Base-by-base conservation (phyloP, 1,284 basidiomycete species). In the Mycosarcoma maydis region DNA sequence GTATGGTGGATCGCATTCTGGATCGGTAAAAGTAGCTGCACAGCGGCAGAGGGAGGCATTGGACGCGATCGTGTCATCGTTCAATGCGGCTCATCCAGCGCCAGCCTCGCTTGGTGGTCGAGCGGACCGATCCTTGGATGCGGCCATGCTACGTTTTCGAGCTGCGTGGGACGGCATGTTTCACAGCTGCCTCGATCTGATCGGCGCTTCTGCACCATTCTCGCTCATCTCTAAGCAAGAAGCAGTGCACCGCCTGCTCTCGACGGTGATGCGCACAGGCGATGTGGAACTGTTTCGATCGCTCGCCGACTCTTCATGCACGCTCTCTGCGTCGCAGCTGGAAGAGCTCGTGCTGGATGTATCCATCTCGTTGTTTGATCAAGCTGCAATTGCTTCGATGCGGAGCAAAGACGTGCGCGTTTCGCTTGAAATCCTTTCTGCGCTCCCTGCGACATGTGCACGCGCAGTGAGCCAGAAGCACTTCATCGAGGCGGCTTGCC, bases 401-500 rank as follows among this genome's bases (percentile, higher is more conserved):
- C 32, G 67, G 8, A 44, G 23, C 20, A 59, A 56, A 22, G 47
- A 65, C 11, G 44, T 72, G 4, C 49, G 54, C 3, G 39, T 65
- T 1, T 55, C 69, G 7, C 34, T 53, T 11, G 56, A 68, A 6
- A 32, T 68, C 10, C 64, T 68, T 3, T 47, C 49, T 2, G 47
- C 58, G 2, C 48, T 62, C 0, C 42, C 64, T 2, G 16, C 36
- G 4, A 36, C 27, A 3, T 44, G 52, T 1, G 1, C 37, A 1
- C 41, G 50, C 0, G 47, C 55, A 0, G 30, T 32, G 16, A n/a
- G 22, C 6, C 58, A 68, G 32, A 44, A 33, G 8, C 41, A 66
- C 1, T 74, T 74, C 14, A 66, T 74, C 30, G 64, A 74, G 17
- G 64, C 69, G 4, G 40, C 48, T 6, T 74, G 69, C n/a, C 56